Conservation (phyloP, 139 green algal genomes). For the Penium margaritaceum region DNA sequence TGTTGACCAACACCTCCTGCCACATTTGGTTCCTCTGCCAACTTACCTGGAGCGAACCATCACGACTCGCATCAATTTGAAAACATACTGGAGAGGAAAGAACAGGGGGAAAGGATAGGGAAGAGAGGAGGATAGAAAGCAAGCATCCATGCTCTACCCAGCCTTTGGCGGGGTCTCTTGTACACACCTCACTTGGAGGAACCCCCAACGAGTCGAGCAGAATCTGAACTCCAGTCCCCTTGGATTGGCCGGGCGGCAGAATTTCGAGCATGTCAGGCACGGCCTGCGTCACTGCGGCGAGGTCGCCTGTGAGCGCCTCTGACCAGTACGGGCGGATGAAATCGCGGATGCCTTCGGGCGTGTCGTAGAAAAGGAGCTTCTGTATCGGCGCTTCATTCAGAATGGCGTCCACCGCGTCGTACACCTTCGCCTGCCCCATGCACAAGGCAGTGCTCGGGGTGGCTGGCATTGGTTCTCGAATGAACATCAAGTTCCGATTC, state of each 20-base stretch:
- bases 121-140: background rate
- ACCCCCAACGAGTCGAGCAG: constrained; percentile 34
- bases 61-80: too few relatives aligned
- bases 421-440: constrained; percentile 33
- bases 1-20: too few relatives aligned
- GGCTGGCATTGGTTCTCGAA: too few relatives aligned
- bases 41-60: too few relatives aligned
- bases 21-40: too few relatives aligned
- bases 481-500: too few relatives aligned
- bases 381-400: constrained; percentile 14
- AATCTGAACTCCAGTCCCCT: constrained; percentile 60
- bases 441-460: too few relatives aligned
- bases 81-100: too few relatives aligned
- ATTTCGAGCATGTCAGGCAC: constrained; percentile 90
- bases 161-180: too few relatives aligned
- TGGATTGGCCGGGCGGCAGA: constrained; percentile 78
- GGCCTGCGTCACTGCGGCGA: constrained; percentile 57
- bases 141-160: too few relatives aligned
- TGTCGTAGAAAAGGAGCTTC: constrained; percentile 49
- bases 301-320: constrained; percentile 3
- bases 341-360: constrained; percentile 12
- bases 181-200: constrained; percentile 24
- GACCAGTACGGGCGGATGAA: constrained; percentile 40
- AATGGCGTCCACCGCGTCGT: constrained; percentile 28
- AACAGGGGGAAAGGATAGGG: background rate